A percentile compares a stretch with the other conserved stretches of the same genome.
Evolutionary conservation across 1,284 basidiomycete genomes (phyloP).

Genomic region (Ustilago sp.): DNA sequence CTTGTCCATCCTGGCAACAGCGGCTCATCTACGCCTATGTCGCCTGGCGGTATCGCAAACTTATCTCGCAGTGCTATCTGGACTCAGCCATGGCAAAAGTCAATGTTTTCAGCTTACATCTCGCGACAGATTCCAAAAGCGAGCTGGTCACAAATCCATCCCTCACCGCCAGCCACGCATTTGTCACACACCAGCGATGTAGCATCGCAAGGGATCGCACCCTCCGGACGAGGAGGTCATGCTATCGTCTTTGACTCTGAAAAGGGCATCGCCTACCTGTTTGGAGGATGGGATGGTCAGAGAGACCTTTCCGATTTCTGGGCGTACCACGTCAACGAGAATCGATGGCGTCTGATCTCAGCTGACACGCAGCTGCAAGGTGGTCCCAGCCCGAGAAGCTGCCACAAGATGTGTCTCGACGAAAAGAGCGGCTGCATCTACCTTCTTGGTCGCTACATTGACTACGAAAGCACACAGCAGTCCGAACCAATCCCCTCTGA

Average conservation of each 20-base stretch:
- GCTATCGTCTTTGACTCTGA: constrained; percentile 82
- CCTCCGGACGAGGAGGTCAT: constrained; percentile 77
- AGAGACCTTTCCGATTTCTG: constrained; percentile 80
- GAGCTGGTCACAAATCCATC: constrained; percentile 52
- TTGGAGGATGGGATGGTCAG: constrained; percentile 83
- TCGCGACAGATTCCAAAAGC: constrained; percentile 49
- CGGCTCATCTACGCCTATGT: constrained; percentile 36
- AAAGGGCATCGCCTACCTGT: constrained; percentile 78
- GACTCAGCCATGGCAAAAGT: constrained; percentile 46
- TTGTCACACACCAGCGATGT: not conserved
- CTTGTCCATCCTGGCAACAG: constrained; percentile 23
- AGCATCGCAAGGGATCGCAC: constrained; percentile 14
- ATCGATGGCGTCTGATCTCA: constrained; percentile 77
- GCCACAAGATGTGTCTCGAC: constrained; percentile 86
- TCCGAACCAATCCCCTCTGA: constrained; percentile 27
- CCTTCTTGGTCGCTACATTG: constrained; percentile 71
- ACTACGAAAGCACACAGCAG: constrained; percentile 40
- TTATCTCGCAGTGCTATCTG: constrained; percentile 38
- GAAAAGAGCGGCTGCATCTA: constrained; percentile 79
- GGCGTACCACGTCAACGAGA: constrained; percentile 77
- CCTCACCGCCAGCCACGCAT: constrained; percentile 17
- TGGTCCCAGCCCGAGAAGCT: constrained; percentile 79
- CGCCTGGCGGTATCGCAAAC: constrained; percentile 32
- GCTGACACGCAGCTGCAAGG: constrained; percentile 74
- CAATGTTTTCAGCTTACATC: constrained; percentile 59